phyloP scores from a whole-genome alignment of 306 rosid genomes.

The Alnus rubra region DNA sequence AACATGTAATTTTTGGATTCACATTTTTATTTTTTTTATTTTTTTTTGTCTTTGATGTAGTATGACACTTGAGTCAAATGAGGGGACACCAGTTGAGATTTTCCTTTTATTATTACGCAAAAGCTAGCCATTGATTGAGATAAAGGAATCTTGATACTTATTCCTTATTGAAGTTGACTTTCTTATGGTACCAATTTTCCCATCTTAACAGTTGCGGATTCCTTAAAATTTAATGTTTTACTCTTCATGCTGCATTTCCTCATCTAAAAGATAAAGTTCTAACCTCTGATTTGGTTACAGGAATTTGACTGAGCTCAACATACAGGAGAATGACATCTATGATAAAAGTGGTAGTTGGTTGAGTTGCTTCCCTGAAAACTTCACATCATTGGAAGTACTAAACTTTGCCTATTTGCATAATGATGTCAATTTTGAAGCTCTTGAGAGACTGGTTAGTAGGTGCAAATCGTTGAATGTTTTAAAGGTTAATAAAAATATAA shows the following conservation, averaged over 20 bases:
- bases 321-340: constrained; percentile 74
- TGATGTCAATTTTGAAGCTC: constrained; percentile 60
- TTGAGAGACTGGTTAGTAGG: constrained; percentile 75
- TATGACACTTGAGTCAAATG: too few species aligned
- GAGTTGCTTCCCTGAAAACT: constrained; percentile 77
- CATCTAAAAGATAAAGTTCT: constrained; percentile 15
- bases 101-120: too few species aligned
- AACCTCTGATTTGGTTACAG: constrained; percentile 45
- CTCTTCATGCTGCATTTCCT: constrained; percentile 21
- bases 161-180: too few species aligned
- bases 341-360: constrained; percentile 76
- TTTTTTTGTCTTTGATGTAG: constrained; percentile 9
- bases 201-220: too few species aligned
- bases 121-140: too few species aligned
- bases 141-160: too few species aligned
- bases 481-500: constrained; percentile 65
- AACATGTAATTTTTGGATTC: too few species aligned
- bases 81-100: too few species aligned
- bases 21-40: too few species aligned
- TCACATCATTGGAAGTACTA: constrained; percentile 71
- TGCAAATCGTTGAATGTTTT: constrained; percentile 68
- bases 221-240: constrained; percentile 1
- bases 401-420: constrained; percentile 63
- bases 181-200: too few species aligned
- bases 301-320: constrained; percentile 76